Evolutionary conservation across 306 rosid species (phyloP).

Genomic region (Hippophae rhamnoides): DNA sequence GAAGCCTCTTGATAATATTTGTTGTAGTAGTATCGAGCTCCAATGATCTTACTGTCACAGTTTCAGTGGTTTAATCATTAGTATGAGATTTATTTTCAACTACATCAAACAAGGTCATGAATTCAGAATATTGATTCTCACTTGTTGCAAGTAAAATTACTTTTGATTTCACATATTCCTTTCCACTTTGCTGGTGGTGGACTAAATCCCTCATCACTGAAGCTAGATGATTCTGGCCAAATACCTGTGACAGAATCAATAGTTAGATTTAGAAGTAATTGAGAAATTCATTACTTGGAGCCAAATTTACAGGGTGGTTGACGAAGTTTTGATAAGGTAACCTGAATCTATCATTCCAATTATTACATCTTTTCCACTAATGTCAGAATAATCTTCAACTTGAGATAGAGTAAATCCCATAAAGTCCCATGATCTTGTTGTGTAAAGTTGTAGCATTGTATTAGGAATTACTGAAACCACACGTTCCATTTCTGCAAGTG

Average conservation of each 20-base stretch:
- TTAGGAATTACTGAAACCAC: slow-evolving; percentile 41
- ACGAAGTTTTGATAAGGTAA: not conserved
- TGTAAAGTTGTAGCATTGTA: slow-evolving; percentile 21
- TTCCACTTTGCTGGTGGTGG: slow-evolving; percentile 17
- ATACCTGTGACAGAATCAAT: not conserved
- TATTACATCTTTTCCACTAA: not conserved
- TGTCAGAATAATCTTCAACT: not conserved
- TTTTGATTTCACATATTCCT: not conserved
- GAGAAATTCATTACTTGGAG: not conserved
- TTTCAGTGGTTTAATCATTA: not conserved
- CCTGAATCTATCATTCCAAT: slow-evolving; percentile 16
- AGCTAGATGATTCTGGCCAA: slow-evolving; percentile 20
- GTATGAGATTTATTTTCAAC: not conserved
- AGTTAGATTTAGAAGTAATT: not conserved
- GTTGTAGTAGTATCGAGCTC: slow-evolving; percentile 11
- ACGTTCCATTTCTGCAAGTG: slow-evolving; percentile 24
- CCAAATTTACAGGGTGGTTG: not conserved
- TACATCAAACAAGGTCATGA: not conserved
- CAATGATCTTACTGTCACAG: slow-evolving; percentile 13
- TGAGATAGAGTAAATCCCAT: slow-evolving; percentile 22
- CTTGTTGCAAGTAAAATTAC: slow-evolving; percentile 20
- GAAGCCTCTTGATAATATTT: not conserved
- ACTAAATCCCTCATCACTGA: slow-evolving; percentile 12
- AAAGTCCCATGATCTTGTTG: slow-evolving; percentile 45
- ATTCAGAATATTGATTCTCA: not conserved